Base-by-base conservation (phyloP, 805 yeast species). In the Blastobotrys peoriensis region DNA sequence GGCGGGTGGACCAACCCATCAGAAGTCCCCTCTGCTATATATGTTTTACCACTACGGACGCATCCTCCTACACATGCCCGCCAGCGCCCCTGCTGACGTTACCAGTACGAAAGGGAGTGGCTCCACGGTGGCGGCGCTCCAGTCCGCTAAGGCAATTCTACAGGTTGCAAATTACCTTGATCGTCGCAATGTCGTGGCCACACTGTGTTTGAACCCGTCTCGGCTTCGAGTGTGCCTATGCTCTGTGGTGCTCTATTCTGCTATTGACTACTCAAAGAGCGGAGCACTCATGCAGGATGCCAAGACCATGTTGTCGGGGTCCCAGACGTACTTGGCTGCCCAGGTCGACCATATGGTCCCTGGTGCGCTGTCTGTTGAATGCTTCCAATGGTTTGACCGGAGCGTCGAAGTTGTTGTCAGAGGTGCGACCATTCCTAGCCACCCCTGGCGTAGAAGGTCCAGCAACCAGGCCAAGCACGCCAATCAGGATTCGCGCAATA, bases 231-330 rank as follows among this genome's bases (percentile, higher is more conserved):
- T 59, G 4, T 44, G 50, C 15, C 43, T 51, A 18, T 56, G 62
- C 27, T 41, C 62, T 6, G 45, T 62, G 25, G 52, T 64, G 21
- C 47, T 65, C 20, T 64, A 57, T 50, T 88, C 94, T 13, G 77
- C 87, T 0, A 67, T 88, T 45, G 96, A 87, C 50, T 86, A 85
- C 58, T 79, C 86, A 2, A 78, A 86, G 58, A 87, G 88, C 33
- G 95, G 96, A 0, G 80, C 91, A 1, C 63, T 87, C 44, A 79
- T 81, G 58, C 84, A 78, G 57, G 87, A 81, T 41, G 78, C 81
- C 58, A 82, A 78, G 52, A 70, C 64, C 27, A 64, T 84, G 39
- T 63, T 87, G 38, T 62, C 51, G 2, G 47, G 46, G 22, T 44
- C 57, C 16, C 45, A 60, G 21, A 55, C 58, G 33, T 41, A 44